Evolutionary conservation across 345 rosid species (phyloP).

Genomic region (Zanthoxylum bungeanum): DNA sequence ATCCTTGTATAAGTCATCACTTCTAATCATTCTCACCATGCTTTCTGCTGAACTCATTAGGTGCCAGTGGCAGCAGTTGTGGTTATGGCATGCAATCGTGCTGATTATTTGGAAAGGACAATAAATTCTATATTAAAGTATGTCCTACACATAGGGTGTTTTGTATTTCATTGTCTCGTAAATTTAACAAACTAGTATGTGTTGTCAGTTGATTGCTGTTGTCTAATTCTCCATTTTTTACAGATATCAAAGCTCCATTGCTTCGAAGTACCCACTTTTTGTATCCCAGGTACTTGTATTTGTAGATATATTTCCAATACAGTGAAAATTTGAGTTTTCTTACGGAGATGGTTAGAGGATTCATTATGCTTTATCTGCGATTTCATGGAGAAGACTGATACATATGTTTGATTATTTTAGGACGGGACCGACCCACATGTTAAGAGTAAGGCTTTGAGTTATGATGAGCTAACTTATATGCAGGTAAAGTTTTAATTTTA

Average conservation of each 20-base stretch:
- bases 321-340: constrained; percentile 8
- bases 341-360: not conserved
- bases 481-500: constrained; percentile 42
- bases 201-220: constrained; percentile 11
- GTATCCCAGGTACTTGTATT: constrained; percentile 71
- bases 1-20: not conserved
- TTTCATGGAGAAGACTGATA: not conserved
- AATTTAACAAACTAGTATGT: constrained; percentile 1
- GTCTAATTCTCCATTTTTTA: constrained; percentile 12
- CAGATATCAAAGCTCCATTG: constrained; percentile 76
- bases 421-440: constrained; percentile 78
- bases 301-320: constrained; percentile 6
- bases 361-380: not conserved
- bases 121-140: constrained; percentile 74
- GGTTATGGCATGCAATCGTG: constrained; percentile 98
- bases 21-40: constrained; percentile 17
- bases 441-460: constrained; percentile 76
- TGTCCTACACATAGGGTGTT: constrained; percentile 3
- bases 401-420: constrained; percentile 31
- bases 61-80: constrained; percentile 87
- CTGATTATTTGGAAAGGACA: constrained; percentile 93
- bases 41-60: constrained; percentile 38
- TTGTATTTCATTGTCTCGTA: not conserved
- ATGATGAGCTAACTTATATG: constrained; percentile 76
- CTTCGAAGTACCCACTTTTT: constrained; percentile 84